Evolutionary conservation across 2,329 filamentous ascomycete genomes (phyloP).

Genomic region (Fusarium kyushuense): DNA sequence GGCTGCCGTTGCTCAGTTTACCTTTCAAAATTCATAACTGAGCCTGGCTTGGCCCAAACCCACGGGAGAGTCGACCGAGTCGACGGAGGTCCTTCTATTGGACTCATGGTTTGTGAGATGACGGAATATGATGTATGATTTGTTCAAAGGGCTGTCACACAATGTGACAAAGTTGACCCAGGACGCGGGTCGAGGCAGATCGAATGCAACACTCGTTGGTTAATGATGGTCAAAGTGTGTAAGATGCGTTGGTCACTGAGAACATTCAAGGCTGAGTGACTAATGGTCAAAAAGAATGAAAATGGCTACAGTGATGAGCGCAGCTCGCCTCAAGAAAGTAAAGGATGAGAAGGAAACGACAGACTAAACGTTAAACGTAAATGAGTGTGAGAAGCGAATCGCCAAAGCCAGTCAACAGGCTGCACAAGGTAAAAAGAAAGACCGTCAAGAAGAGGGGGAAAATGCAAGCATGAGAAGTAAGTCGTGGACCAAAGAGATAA

Average conservation of each 20-base stretch:
- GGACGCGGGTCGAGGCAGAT: constrained; percentile 22
- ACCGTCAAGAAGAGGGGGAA: constrained; percentile 16
- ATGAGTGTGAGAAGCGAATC: constrained; percentile 38
- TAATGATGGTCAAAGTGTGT: constrained; percentile 21
- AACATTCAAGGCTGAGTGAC: constrained; percentile 3
- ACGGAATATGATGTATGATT: constrained; percentile 12
- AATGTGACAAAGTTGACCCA: constrained; percentile 20
- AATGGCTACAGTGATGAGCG: constrained; percentile 43
- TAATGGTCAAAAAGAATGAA: constrained; percentile 20
- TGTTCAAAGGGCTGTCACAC: constrained; percentile 22
- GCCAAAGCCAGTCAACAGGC: constrained; percentile 33
- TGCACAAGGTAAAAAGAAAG: constrained; percentile 18
- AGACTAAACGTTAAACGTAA: constrained; percentile 21
- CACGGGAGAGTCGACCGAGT: constrained; percentile 40
- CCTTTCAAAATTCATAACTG: constrained; percentile 47
- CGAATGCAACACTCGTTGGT: constrained; percentile 40
- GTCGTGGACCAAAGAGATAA: constrained; percentile 29
- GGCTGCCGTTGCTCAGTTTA: constrained; percentile 18
- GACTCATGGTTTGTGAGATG: constrained; percentile 20
- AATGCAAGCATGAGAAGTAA: constrained; percentile 22
- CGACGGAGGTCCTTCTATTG: constrained; percentile 46
- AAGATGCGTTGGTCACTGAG: constrained; percentile 31
- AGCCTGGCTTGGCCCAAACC: constrained; percentile 43
- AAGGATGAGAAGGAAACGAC: constrained; percentile 22
- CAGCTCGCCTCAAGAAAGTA: constrained; percentile 42